phyloP scores from a whole-genome alignment of 2,329 filamentous ascomycete genomes.

The Gaeumannomyces tritici region DNA sequence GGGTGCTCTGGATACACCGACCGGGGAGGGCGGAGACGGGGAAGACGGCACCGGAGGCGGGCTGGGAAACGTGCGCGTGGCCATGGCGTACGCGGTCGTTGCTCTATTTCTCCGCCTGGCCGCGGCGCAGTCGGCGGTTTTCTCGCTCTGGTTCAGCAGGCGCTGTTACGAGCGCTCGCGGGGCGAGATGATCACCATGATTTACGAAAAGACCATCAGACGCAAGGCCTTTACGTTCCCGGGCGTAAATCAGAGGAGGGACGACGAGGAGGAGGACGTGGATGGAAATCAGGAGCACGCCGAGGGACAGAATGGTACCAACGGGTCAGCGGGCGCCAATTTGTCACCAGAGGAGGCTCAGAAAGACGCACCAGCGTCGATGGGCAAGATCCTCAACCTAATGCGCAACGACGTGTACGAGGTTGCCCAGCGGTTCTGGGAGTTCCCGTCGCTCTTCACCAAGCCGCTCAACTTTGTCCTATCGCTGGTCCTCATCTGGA shows the following conservation, averaged over 20 bases:
- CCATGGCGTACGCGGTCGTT: conserved; percentile 55
- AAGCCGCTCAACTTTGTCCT: conserved; percentile 70
- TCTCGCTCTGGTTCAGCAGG: conserved; percentile 73
- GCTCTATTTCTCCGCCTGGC: conserved; percentile 52
- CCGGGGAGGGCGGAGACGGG: too few relatives aligned
- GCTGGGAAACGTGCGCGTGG: conserved; percentile 37
- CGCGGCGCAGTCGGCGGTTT: conserved; percentile 54
- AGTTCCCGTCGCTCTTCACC: conserved; percentile 65
- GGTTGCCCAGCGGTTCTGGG: conserved; percentile 79
- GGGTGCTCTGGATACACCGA: conserved; percentile 45
- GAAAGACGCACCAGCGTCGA: conserved; percentile 45
- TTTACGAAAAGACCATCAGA: conserved; percentile 68
- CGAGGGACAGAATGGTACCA: background rate
- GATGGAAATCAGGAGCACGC: conserved; percentile 14
- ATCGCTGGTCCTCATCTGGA: conserved; percentile 64
- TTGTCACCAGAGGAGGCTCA: conserved; percentile 4
- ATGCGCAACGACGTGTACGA: conserved; percentile 78
- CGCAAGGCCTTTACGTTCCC: conserved; percentile 45
- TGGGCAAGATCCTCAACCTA: conserved; percentile 84
- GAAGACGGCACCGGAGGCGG: background rate
- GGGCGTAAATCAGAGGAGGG: conserved; percentile 13
- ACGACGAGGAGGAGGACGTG: conserved; percentile 17
- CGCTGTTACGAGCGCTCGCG: conserved; percentile 75
- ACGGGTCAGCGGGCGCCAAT: background rate
- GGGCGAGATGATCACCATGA: conserved; percentile 78